A percentile compares a stretch with the other conserved stretches of the same genome.
These are phyloP conservation scores for Sclerotinia subarctica DNA, from an alignment of 2,329 filamentous ascomycete species.

Conservation along the genomic window DNA sequence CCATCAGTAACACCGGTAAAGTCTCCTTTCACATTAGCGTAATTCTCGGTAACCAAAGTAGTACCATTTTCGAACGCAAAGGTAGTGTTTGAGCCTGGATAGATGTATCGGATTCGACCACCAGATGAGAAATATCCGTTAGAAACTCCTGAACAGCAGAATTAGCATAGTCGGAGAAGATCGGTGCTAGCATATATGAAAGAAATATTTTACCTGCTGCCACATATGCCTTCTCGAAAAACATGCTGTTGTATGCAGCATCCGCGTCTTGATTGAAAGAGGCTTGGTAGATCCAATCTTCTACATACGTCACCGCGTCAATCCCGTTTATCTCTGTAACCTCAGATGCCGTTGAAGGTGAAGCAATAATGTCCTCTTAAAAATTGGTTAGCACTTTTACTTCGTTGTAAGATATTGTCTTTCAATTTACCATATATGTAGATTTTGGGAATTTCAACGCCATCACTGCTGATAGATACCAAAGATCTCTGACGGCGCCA, in stretches of 20 bases:
- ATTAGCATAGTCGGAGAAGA: not conserved
- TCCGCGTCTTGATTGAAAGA: conserved; percentile 42
- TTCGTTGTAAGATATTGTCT: not conserved
- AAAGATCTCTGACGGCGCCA: conserved; percentile 49
- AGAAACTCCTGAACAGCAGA: not conserved
- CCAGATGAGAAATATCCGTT: conserved; percentile 41
- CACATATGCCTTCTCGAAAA: conserved; percentile 39
- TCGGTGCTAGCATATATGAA: not conserved
- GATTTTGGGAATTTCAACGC: conserved; percentile 54
- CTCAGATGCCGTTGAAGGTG: conserved; percentile 45
- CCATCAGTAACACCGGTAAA: conserved; percentile 37
- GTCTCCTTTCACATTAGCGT: conserved; percentile 40
- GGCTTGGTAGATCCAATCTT: conserved; percentile 43
- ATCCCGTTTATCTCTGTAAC: conserved; percentile 56
- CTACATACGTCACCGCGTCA: conserved; percentile 49
- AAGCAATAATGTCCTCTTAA: conserved; percentile 44
- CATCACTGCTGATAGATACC: conserved; percentile 60
- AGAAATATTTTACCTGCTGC: conserved; percentile 21
- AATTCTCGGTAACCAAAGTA: conserved; percentile 36
- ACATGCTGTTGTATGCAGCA: conserved; percentile 44
- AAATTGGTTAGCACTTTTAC: not conserved
- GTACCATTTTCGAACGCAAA: conserved; percentile 44
- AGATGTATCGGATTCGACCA: conserved; percentile 40
- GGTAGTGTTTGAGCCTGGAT: conserved; percentile 42
- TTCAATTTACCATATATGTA: conserved; percentile 47